A percentile compares a stretch with the other conserved stretches of the same genome.
phyloP scores from a whole-genome alignment of 306 rosid genomes.

The Cicer arietinum region DNA sequence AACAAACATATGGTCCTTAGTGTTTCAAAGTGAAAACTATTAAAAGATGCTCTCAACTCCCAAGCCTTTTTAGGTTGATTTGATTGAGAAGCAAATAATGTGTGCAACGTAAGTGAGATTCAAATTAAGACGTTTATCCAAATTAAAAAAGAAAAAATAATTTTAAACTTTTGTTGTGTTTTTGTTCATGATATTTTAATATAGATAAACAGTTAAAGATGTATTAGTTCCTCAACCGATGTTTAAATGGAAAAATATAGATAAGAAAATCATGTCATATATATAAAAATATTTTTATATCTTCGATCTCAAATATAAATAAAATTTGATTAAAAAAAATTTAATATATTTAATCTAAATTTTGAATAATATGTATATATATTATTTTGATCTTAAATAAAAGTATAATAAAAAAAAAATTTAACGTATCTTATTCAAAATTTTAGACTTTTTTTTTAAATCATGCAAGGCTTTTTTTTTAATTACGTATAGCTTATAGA shows the following conservation, averaged over 20 bases:
- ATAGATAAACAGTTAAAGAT: too few species aligned
- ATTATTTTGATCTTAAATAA: too few species aligned
- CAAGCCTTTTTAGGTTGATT: slow-evolving; percentile 45
- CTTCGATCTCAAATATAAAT: too few species aligned
- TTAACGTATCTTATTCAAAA: too few species aligned
- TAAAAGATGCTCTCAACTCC: slow-evolving; percentile 43
- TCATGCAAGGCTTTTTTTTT: too few species aligned
- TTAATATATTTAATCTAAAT: too few species aligned
- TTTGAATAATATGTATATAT: too few species aligned
- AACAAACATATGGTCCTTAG: slow-evolving; percentile 45
- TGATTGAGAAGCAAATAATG: slow-evolving; percentile 51
- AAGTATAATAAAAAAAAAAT: too few species aligned
- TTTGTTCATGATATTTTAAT: slow-evolving; percentile 40
- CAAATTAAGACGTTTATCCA: slow-evolving; percentile 48
- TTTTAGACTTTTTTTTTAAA: rapidly evolving
- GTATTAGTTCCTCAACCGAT: neutral
- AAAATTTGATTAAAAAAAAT: too few species aligned
- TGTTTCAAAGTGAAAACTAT: slow-evolving; percentile 48
- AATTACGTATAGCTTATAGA: too few species aligned
- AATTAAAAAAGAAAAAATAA: slow-evolving; percentile 21
- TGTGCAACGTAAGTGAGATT: slow-evolving; percentile 44
- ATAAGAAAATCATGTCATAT: neutral
- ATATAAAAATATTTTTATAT: too few species aligned
- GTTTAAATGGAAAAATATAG: neutral
- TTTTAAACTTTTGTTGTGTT: slow-evolving; percentile 11